Conservation (phyloP, 331 rosid species). For the Quercus phellos region DNA sequence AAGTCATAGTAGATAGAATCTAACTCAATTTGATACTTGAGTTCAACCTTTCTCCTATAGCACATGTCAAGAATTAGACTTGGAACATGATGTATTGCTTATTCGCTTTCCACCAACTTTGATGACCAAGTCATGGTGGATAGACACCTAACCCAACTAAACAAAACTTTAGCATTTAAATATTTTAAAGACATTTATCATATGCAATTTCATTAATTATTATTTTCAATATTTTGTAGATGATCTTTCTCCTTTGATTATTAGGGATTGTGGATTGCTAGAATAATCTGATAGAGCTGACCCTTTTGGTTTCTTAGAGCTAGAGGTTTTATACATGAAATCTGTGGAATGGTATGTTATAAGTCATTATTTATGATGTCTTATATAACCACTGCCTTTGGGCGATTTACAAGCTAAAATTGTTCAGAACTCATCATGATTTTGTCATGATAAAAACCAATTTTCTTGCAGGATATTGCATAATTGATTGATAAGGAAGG, state of each 20-base stretch:
- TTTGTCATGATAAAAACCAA: constrained; percentile 12
- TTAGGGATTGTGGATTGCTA: neutral
- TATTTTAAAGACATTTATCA: too few species aligned
- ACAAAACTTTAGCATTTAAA: too few species aligned
- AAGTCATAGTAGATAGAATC: too few species aligned
- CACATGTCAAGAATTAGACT: neutral
- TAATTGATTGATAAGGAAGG: constrained; percentile 81
- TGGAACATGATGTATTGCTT: too few species aligned
- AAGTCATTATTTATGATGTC: neutral
- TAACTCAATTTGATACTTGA: too few species aligned
- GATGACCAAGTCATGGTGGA: too few species aligned
- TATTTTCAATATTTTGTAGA: neutral
- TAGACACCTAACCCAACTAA: too few species aligned
- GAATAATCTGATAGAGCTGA: neutral
- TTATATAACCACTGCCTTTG: neutral
- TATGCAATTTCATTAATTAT: too few species aligned
- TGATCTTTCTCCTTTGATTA: neutral
- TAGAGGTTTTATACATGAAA: neutral
- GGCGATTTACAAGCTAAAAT: neutral
- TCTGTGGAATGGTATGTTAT: neutral
- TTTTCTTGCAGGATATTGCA: constrained; percentile 58
- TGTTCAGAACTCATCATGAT: neutral
- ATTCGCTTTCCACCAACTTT: too few species aligned
- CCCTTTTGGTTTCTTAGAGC: neutral
- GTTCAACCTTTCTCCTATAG: too few species aligned